Conservation (phyloP, 345 rosid genomes). For the Corchorus olitorius region DNA sequence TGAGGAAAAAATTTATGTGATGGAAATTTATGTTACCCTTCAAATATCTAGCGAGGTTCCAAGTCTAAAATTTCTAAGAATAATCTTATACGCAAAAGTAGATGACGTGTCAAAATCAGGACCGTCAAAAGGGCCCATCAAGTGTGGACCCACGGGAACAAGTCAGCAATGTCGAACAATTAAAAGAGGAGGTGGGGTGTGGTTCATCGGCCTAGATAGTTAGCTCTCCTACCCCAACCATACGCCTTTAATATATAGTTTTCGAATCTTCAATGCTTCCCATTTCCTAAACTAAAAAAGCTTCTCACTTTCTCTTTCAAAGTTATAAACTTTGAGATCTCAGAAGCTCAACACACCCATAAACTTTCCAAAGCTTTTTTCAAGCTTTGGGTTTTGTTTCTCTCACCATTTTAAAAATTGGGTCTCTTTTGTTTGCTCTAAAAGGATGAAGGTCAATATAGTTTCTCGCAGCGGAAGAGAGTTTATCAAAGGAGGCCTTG, state of each 20-base stretch:
- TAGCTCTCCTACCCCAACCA: conserved; percentile 34
- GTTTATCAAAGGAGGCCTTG: conserved; percentile 71
- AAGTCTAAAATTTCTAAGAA: neutral
- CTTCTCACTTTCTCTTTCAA: neutral
- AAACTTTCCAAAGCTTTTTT: neutral
- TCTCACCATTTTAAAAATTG: conserved; percentile 26
- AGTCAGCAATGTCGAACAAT: neutral
- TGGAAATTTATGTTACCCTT: neutral
- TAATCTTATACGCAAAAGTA: neutral
- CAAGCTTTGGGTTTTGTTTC: conserved; percentile 19
- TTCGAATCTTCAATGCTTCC: neutral
- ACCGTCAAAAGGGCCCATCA: neutral
- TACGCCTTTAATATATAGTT: conserved; percentile 16
- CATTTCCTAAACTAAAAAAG: neutral
- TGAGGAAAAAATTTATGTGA: neutral
- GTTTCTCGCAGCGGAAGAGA: conserved; percentile 91
- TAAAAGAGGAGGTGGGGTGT: neutral
- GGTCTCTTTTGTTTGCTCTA: conserved; percentile 37
- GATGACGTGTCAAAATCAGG: neutral
- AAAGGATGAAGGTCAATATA: conserved; percentile 71
- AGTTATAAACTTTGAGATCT: conserved; percentile 10
- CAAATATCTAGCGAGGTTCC: neutral
- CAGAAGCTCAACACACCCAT: neutral
- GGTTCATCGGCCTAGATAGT: conserved; percentile 17
- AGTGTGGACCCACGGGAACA: neutral